Base-by-base conservation (phyloP, 116 monocot genomes). In the Papilionanthe hybrid region DNA sequence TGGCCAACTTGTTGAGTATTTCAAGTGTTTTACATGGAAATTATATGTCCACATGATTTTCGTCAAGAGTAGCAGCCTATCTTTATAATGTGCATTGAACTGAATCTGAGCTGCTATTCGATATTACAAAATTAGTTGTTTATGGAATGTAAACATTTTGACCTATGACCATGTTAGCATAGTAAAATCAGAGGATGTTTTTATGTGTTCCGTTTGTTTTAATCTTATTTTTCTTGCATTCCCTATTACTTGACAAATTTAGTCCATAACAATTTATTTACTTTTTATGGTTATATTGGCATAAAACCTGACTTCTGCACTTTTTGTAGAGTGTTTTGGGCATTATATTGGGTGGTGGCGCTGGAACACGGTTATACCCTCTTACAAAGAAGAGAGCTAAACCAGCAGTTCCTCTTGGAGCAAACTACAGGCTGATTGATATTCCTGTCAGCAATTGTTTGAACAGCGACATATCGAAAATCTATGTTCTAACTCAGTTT, bases 371-470 rank as follows among this genome's bases (percentile, higher is more conserved):
- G 48, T 75, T 98, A 81, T 98, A 98, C 55, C 98, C 98, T 65
- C 67, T 98, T 13, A 98, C 98, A 0, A 98, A 98, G 87, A 98
- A 98, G 88, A 87, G 98, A 80, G 98, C 98, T 11, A 98, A 98
- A 78, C 98, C 98, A 17, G 98, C 98, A 0, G 98, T 98, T 75
- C 98, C 98, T 12, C 81, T 98, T 23, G 98, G 98, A 55, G 98
- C 93, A 44, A 98, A 98, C 78, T 98, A 98, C 76, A 88, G 98
- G 55, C 78, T 98, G 77, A 98, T 98, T 72, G 98, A 98, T 67
- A 98, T 98, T 73, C 98, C 98, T n/a, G 98, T 98, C 50, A 98
- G 98, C 89, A 98, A 98, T 58, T 98, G 98, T 78, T 83, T 98
- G 88, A 98, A 98, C 89, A 98, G 98, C 58, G 89, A 98, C 78